These are phyloP conservation scores for Tothia fuscella DNA, from an alignment of 2,329 filamentous ascomycete species.

Conservation along the genomic window DNA sequence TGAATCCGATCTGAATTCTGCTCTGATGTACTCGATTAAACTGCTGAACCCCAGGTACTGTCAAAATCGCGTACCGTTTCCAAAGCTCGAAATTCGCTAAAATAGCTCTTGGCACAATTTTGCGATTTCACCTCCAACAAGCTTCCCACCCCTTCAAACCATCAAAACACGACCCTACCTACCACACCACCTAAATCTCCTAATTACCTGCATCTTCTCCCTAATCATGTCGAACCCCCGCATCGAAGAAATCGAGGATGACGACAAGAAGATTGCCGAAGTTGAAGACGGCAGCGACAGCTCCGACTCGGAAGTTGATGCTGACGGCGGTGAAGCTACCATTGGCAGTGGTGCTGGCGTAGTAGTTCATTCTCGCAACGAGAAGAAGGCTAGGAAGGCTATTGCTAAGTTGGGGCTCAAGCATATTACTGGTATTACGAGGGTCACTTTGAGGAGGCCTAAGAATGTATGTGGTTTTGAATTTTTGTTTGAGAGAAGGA, in stretches of 20 bases:
- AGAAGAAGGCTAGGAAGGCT: constrained; percentile 99
- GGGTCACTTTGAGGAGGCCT: constrained; percentile 92
- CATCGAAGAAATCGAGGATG: constrained; percentile 94
- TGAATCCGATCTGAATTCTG: too few species aligned
- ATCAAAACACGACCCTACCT: background rate
- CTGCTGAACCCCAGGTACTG: too few species aligned
- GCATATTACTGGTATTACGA: constrained; percentile 93
- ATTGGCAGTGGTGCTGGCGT: constrained; percentile 78
- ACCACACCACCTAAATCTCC: background rate
- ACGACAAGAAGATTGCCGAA: constrained; percentile 63
- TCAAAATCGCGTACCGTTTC: too few species aligned
- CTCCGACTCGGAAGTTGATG: constrained; percentile 68
- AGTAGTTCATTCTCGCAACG: constrained; percentile 94
- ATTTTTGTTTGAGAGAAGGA: too few species aligned
- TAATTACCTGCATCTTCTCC: constrained; percentile 17
- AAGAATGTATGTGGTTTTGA: constrained; percentile 73
- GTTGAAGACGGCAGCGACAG: constrained; percentile 61
- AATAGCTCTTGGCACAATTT: too few species aligned
- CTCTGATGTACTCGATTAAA: too few species aligned
- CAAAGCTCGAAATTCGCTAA: too few species aligned
- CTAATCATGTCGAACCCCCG: constrained; percentile 88
- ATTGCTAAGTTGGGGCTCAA: constrained; percentile 97
- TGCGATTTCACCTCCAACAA: too few species aligned
- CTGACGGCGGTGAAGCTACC: constrained; percentile 49
- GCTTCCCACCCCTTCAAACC: too few species aligned